These are phyloP conservation scores for Erysimum cheiranthoides DNA, from an alignment of 345 rosid genomes.

Conservation along the genomic window DNA sequence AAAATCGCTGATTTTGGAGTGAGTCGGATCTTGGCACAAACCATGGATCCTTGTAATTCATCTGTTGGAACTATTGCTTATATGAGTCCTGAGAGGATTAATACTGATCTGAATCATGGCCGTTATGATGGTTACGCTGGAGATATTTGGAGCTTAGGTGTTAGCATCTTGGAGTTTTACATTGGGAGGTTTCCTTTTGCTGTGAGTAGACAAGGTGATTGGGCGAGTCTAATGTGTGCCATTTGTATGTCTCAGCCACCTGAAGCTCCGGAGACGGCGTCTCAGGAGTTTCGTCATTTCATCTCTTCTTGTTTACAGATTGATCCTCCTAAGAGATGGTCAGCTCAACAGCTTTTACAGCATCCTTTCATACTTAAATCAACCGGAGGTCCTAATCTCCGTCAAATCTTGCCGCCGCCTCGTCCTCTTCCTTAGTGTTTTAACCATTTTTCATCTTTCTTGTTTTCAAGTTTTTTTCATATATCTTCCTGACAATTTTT, in stretches of 20 bases:
- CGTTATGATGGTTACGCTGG: constrained; percentile 78
- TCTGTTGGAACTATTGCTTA: constrained; percentile 96
- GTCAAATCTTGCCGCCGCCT: constrained; percentile 81
- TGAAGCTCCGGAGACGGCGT: constrained; percentile 75
- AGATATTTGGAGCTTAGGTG: constrained; percentile 94
- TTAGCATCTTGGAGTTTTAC: constrained; percentile 84
- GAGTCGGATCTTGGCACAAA: constrained; percentile 79
- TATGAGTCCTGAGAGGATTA: constrained; percentile 97
- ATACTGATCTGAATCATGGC: constrained; percentile 88
- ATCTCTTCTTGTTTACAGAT: constrained; percentile 81
- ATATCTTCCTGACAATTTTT: constrained; percentile 30
- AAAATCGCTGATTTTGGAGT: constrained; percentile 98
- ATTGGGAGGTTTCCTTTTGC: constrained; percentile 82
- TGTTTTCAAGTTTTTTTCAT: neutral
- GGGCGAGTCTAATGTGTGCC: constrained; percentile 92
- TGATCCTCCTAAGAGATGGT: constrained; percentile 79
- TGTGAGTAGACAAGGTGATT: constrained; percentile 78
- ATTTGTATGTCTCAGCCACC: constrained; percentile 92
- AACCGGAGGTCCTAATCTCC: constrained; percentile 50
- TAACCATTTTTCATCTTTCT: neutral
- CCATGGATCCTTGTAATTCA: constrained; percentile 95
- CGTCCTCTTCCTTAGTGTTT: constrained; percentile 48
- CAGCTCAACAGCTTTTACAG: constrained; percentile 63
- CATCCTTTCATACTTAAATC: constrained; percentile 79
- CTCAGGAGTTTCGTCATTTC: constrained; percentile 72